These are phyloP conservation scores for Diaporthe vaccinii DNA, from an alignment of 2,329 filamentous ascomycete genomes.

Conservation along the genomic window DNA sequence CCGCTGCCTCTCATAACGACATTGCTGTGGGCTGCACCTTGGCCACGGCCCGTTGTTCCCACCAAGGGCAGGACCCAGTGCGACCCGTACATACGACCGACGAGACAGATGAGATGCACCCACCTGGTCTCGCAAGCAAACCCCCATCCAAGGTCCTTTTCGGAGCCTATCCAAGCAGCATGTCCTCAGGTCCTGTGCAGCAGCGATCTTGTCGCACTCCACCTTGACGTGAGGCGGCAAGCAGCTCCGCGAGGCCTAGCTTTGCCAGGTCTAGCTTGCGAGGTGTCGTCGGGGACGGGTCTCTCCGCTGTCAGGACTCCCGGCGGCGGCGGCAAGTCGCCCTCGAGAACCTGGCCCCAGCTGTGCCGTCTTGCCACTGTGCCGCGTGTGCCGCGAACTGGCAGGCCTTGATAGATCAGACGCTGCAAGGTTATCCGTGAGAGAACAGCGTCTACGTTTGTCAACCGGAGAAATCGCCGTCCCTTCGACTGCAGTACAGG, in stretches of 20 bases:
- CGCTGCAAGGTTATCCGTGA: background rate
- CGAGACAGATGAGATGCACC: background rate
- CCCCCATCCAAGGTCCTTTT: background rate
- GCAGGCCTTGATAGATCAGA: background rate
- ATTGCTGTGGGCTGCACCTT: background rate
- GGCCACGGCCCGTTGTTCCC: background rate
- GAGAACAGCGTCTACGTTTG: background rate
- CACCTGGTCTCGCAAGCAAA: conserved; percentile 13
- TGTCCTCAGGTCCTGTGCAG: background rate
- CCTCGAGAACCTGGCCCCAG: background rate
- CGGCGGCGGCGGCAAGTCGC: conserved; percentile 3
- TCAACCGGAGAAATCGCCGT: background rate
- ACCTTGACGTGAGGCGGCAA: background rate
- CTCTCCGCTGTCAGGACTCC: conserved; percentile 29
- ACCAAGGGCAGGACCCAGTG: conserved; percentile 2
- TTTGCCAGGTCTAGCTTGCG: conserved; percentile 22
- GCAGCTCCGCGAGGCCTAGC: conserved; percentile 21
- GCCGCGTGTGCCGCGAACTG: conserved; percentile 11
- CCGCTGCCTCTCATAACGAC: background rate
- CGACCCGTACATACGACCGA: background rate
- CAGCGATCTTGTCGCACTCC: background rate
- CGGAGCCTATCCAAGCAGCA: background rate
- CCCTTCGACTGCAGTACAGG: background rate
- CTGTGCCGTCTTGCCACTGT: conserved; percentile 17
- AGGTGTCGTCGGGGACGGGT: conserved; percentile 2